These are phyloP conservation scores for Obelidium mucronatum DNA, from an alignment of 192 early-diverging fungal genomes.

Conservation along the genomic window DNA sequence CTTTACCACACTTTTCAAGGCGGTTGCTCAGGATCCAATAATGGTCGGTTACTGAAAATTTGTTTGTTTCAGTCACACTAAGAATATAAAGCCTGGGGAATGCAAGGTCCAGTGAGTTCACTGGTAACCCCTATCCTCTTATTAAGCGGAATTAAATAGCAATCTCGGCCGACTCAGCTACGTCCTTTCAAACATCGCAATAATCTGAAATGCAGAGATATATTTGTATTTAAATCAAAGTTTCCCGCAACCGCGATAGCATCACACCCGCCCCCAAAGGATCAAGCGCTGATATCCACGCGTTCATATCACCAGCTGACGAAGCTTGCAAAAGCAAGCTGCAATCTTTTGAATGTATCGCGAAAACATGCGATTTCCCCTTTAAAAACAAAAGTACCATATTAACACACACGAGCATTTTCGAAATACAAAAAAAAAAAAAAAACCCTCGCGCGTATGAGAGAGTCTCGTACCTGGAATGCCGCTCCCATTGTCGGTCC, in stretches of 20 bases:
- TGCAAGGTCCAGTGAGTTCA: too few relatives aligned
- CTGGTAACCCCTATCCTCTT: too few relatives aligned
- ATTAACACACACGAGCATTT: neutral
- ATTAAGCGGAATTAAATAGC: too few relatives aligned
- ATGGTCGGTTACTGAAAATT: too few relatives aligned
- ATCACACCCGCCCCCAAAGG: conserved; percentile 42
- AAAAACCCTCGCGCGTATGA: neutral
- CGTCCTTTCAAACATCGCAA: too few relatives aligned
- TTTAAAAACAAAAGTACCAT: conserved; percentile 20
- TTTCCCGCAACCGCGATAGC: conserved; percentile 23
- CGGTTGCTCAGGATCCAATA: too few relatives aligned
- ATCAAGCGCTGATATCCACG: conserved; percentile 63
- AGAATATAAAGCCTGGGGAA: too few relatives aligned
- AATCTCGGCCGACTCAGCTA: too few relatives aligned
- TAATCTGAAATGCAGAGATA: too few relatives aligned
- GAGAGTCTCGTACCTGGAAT: conserved; percentile 9
- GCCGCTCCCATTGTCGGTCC: conserved; percentile 55
- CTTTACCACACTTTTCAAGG: too few relatives aligned
- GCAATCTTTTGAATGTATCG: conserved; percentile 72
- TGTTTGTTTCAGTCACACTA: too few relatives aligned
- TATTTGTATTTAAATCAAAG: neutral
- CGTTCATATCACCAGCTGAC: conserved; percentile 66
- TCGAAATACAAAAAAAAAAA: conserved; percentile 8
- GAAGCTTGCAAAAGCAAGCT: conserved; percentile 67
- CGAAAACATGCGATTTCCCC: conserved; percentile 70